A percentile compares a stretch with the other conserved stretches of the same genome.
Conservation (phyloP, 192 early-diverging fungal species). For the Chytriomyces hyalinus region DNA sequence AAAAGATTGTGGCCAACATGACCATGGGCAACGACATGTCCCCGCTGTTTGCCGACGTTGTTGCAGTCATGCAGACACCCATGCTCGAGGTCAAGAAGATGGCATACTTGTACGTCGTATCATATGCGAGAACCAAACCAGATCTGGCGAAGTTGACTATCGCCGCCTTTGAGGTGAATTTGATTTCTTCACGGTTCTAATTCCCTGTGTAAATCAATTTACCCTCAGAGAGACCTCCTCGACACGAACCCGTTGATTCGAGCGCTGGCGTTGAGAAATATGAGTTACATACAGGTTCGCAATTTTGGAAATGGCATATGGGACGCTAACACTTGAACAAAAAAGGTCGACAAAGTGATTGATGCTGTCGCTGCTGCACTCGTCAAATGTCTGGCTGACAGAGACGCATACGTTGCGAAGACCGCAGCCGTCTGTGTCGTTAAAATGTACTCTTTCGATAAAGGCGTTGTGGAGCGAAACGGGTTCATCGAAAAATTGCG, state of each 20-base stretch:
- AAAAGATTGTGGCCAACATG: constrained; percentile 99
- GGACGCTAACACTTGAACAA: no score
- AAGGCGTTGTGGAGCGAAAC: constrained; percentile 80
- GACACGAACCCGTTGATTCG: constrained; percentile 94
- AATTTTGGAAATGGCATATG: no score
- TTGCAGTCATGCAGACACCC: constrained; percentile 99
- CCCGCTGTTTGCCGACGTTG: constrained; percentile 92
- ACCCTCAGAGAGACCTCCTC: constrained; percentile 77
- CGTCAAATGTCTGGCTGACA: constrained; percentile 84
- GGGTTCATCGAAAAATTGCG: constrained; percentile 89
- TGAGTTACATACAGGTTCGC: constrained; percentile 85
- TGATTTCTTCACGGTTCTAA: not conserved
- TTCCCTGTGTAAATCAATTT: constrained; percentile 7
- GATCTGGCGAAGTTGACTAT: constrained; percentile 96
- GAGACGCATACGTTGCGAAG: constrained; percentile 97
- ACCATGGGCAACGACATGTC: constrained; percentile 99
- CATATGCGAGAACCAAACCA: constrained; percentile 95
- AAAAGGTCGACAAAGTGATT: constrained; percentile 83
- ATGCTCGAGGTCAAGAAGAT: constrained; percentile 98
- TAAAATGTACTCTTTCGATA: constrained; percentile 91
- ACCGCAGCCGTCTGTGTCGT: constrained; percentile 96
- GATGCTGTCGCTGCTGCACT: constrained; percentile 93
- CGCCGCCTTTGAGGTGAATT: constrained; percentile 95
- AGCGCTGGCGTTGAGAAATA: constrained; percentile 95
- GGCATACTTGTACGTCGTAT: constrained; percentile 97